Percentiles rank a stretch among this genome's conserved stretches.
Evolutionary conservation across 257 asterid genomes (phyloP).

Genomic region (Haberlea rhodopensis): DNA sequence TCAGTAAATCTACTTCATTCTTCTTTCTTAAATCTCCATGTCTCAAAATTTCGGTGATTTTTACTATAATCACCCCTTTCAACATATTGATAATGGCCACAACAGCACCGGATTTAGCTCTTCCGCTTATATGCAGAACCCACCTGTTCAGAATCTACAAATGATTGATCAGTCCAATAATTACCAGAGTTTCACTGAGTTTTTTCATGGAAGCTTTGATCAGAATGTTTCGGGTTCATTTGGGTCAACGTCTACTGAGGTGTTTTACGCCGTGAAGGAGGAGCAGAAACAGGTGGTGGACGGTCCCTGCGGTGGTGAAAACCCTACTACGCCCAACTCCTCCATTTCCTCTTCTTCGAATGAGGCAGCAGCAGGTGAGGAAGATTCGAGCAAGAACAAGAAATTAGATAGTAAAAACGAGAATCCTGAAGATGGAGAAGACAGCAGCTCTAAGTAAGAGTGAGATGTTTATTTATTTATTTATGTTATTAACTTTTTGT

Average conservation of each 20-base stretch:
- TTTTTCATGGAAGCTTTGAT: constrained; percentile 41
- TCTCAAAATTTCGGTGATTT: constrained; percentile 53
- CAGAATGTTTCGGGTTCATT: constrained; percentile 32
- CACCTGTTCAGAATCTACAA: constrained; percentile 29
- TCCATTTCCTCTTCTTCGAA: constrained; percentile 62
- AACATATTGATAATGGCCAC: constrained; percentile 26
- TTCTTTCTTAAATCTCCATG: constrained; percentile 36
- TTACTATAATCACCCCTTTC: constrained; percentile 55
- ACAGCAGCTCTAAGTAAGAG: constrained; percentile 47
- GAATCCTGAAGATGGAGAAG: constrained; percentile 41
- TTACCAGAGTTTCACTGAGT: constrained; percentile 42
- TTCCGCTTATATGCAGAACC: constrained; percentile 28
- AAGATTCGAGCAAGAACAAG: constrained; percentile 44
- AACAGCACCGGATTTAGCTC: constrained; percentile 16
- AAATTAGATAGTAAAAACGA: constrained; percentile 33
- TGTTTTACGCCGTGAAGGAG: constrained; percentile 29
- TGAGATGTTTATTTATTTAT: constrained; percentile 25
- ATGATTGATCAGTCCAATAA: constrained; percentile 45
- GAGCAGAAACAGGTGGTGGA: constrained; percentile 26
- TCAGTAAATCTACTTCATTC: constrained; percentile 9
- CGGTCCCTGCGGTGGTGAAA: constrained; percentile 30
- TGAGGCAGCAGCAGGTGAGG: constrained; percentile 46
- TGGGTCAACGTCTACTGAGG: constrained; percentile 32
- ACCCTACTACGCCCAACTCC: constrained; percentile 57
- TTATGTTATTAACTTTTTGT: background rate